Conservation (phyloP, 2,329 filamentous ascomycete genomes). For the Calcarisporium arbuscula region DNA sequence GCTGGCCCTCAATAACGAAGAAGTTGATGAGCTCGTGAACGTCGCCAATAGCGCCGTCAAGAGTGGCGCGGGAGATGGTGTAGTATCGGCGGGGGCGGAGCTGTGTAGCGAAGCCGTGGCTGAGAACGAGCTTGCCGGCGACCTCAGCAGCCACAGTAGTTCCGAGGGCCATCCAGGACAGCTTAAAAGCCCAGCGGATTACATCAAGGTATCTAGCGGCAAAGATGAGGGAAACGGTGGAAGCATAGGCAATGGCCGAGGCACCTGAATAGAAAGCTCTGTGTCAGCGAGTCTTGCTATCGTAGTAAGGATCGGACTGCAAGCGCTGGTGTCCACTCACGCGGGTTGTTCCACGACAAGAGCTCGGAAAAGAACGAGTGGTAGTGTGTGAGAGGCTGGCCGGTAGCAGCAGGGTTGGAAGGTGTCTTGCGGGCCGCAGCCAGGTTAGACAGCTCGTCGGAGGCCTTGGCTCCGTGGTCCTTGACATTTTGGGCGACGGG, state of each 20-base stretch:
- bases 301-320: no score
- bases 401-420: constrained; percentile 45
- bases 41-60: constrained; percentile 56
- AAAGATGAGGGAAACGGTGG: constrained; percentile 54
- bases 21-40: constrained; percentile 66
- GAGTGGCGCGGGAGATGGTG: constrained; percentile 55
- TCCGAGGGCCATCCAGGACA: constrained; percentile 57
- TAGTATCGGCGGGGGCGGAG: constrained; percentile 63
- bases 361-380: constrained; percentile 66
- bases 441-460: constrained; percentile 50
- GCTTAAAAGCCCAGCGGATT: constrained; percentile 58
- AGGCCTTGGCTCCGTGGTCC: constrained; percentile 49
- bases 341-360: constrained; percentile 63
- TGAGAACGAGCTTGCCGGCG: constrained; percentile 54
- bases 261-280: constrained; percentile 41
- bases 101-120: constrained; percentile 57
- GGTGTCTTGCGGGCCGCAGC: constrained; percentile 52
- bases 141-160: constrained; percentile 56
- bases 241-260: constrained; percentile 57
- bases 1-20: constrained; percentile 63
- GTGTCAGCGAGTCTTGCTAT: no score
- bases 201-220: constrained; percentile 60
- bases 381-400: constrained; percentile 61
- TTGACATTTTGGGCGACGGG: constrained; percentile 54
- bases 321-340: no score